Conservation (phyloP, 208 protist genomes). For the Trichomonas tenax region DNA sequence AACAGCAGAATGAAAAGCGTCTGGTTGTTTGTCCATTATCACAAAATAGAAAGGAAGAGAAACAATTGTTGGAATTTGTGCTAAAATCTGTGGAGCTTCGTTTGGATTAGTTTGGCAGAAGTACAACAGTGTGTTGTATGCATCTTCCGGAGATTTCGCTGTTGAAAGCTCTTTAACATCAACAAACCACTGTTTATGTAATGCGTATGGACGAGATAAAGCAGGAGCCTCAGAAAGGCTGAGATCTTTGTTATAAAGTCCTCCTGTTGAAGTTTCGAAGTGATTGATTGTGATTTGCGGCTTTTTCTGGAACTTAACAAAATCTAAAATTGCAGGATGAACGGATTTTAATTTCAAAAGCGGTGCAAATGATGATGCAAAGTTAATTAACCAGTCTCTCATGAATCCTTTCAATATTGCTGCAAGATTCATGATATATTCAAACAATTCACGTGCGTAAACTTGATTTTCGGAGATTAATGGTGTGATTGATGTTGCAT, state of each 20-base stretch:
- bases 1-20: not conserved
- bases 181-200: not conserved
- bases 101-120: not conserved
- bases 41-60: not conserved
- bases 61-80: not conserved
- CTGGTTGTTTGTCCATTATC: not conserved
- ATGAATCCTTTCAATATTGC: not conserved
- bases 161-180: not conserved
- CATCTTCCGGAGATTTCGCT: no score
- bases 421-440: not conserved
- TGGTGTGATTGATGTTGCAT: not conserved
- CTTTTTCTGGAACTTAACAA: not conserved
- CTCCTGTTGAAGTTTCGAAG: not conserved
- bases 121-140: not conserved
- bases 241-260: not conserved
- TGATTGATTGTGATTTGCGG: not conserved
- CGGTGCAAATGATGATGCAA: not conserved
- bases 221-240: not conserved
- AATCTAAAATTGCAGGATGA: not conserved
- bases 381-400: not conserved
- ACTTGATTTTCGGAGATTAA: not conserved
- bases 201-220: not conserved
- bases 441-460: not conserved
- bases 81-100: not conserved
- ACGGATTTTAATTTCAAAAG: not conserved